Evolutionary conservation across 2,329 filamentous ascomycete genomes (phyloP).

Genomic region (Diaporthe ampelina): DNA sequence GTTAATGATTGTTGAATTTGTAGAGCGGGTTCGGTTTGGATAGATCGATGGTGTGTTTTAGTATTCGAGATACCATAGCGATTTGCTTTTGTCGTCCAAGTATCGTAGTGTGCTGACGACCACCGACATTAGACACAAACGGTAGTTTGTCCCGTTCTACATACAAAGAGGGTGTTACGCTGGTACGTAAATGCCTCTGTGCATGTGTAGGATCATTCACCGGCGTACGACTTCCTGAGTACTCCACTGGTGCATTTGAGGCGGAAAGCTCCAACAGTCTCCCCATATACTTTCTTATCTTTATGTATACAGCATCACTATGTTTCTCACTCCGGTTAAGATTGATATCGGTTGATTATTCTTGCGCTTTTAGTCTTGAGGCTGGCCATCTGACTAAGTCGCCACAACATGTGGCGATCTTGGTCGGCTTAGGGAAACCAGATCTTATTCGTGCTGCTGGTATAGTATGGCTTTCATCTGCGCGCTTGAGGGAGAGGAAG

Average conservation of each 20-base stretch:
- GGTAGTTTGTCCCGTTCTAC: neutral
- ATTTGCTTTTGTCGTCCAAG: neutral
- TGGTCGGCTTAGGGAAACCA: neutral
- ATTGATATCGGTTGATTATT: neutral
- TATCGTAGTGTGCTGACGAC: neutral
- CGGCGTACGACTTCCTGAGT: neutral
- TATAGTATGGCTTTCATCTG: no score
- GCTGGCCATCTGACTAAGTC: conserved; percentile 3
- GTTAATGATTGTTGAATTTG: neutral
- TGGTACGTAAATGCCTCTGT: neutral
- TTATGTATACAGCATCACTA: neutral
- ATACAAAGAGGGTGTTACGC: no score
- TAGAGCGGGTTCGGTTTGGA: neutral
- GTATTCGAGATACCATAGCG: conserved; percentile 33
- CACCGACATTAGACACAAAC: neutral
- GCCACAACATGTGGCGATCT: neutral
- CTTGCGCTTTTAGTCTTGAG: neutral
- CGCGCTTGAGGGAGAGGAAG: no score
- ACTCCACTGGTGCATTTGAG: neutral
- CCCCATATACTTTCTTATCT: neutral
- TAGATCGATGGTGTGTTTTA: conserved; percentile 15
- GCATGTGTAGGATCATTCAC: neutral
- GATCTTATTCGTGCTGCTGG: neutral
- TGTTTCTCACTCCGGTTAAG: neutral
- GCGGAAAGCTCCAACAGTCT: neutral